Conservation (phyloP, 345 rosid genomes). For the Eucalyptus sp. region DNA sequence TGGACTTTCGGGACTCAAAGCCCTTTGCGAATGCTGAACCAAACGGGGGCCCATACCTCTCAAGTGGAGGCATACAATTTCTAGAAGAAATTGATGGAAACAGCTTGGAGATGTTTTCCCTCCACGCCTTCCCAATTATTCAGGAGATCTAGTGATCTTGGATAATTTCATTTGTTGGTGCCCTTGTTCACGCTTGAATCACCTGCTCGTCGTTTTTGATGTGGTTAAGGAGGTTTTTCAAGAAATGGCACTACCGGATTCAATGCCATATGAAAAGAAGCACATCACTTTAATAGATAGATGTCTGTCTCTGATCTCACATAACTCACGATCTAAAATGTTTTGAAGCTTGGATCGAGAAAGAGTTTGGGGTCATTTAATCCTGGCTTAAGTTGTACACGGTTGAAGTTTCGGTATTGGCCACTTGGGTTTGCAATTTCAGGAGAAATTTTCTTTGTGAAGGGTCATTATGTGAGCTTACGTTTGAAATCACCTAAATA, state of each 20-base stretch:
- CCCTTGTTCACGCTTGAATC: too few species aligned
- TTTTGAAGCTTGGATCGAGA: neutral
- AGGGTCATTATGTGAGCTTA: neutral
- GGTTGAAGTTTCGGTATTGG: neutral
- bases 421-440: neutral
- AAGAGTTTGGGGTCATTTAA: neutral
- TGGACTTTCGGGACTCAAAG: too few species aligned
- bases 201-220: neutral
- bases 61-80: too few species aligned
- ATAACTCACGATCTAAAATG: neutral
- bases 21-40: too few species aligned
- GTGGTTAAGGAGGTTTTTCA: neutral
- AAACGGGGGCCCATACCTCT: rapidly evolving
- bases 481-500: neutral
- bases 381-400: neutral
- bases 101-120: too few species aligned
- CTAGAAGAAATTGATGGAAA: too few species aligned
- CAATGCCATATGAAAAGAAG: neutral
- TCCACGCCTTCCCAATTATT: too few species aligned
- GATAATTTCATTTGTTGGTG: too few species aligned
- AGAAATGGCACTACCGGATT: neutral
- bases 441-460: neutral
- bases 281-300: neutral
- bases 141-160: too few species aligned
- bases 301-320: neutral